Conservation (phyloP, 768 basidiomycete genomes). For the Lepiota venenata region DNA sequence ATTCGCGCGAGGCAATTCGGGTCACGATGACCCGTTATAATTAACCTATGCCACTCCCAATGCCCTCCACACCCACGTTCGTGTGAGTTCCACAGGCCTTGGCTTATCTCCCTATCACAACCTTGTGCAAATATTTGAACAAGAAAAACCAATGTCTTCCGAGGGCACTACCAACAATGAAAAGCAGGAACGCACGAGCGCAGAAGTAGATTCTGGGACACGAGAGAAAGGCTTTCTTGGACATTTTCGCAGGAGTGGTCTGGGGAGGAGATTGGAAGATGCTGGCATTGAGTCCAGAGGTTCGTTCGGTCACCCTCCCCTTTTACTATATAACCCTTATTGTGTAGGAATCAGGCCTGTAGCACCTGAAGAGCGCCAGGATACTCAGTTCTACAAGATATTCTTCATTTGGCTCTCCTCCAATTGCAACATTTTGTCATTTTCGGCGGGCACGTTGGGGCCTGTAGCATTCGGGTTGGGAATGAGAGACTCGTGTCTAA, state of each 20-base stretch:
- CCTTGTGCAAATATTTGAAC: too few relatives aligned
- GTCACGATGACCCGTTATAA: too few relatives aligned
- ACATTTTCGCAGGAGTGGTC: neutral
- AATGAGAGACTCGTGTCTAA: conserved; percentile 58
- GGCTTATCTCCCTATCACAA: too few relatives aligned
- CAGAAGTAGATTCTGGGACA: neutral
- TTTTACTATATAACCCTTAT: neutral
- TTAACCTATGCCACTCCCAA: too few relatives aligned
- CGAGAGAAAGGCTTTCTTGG: neutral
- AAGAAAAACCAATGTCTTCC: too few relatives aligned
- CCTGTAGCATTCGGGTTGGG: conserved; percentile 58
- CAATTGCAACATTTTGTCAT: conserved; percentile 69
- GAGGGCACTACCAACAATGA: too few relatives aligned
- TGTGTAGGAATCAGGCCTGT: conserved; percentile 53
- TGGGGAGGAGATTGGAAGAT: conserved; percentile 11
- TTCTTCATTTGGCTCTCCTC: conserved; percentile 79
- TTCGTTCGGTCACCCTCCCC: conserved; percentile 5
- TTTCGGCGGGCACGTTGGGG: conserved; percentile 67
- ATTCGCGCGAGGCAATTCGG: too few relatives aligned
- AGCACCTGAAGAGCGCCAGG: conserved; percentile 49
- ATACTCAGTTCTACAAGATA: conserved; percentile 60
- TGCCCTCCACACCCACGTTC: too few relatives aligned
- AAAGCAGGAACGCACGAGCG: too few relatives aligned
- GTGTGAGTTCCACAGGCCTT: too few relatives aligned
- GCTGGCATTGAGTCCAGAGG: conserved; percentile 33